A percentile compares a stretch with the other conserved stretches of the same genome.
These are phyloP conservation scores for Colletotrichum musae DNA, from an alignment of 2,329 filamentous ascomycete genomes.

Conservation along the genomic window DNA sequence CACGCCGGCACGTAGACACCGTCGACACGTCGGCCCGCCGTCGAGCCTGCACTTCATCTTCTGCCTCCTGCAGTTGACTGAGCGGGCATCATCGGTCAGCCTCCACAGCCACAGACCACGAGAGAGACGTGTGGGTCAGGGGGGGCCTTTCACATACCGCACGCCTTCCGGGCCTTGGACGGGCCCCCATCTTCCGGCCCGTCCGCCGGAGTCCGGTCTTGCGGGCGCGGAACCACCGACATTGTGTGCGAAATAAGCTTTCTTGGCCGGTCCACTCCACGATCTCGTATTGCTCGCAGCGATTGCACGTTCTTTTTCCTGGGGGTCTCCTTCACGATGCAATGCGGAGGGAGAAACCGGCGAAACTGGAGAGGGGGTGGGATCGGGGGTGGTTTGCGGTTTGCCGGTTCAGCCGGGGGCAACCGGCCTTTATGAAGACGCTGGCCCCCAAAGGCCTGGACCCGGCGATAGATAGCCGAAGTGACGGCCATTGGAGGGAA, in stretches of 20 bases:
- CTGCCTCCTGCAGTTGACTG: constrained; percentile 48
- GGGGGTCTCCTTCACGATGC: too few species aligned
- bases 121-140: neutral
- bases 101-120: constrained; percentile 11
- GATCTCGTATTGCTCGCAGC: neutral
- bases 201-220: constrained; percentile 17
- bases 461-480: constrained; percentile 28
- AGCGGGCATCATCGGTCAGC: constrained; percentile 18
- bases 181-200: constrained; percentile 32
- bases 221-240: neutral
- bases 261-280: constrained; percentile 7
- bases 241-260: neutral
- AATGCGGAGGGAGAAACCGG: neutral
- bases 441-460: constrained; percentile 20
- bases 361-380: constrained; percentile 27
- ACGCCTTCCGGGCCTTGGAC: constrained; percentile 50
- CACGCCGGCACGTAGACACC: constrained; percentile 52
- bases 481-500: constrained; percentile 33
- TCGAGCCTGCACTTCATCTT: constrained; percentile 57
- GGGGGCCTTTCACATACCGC: constrained; percentile 43
- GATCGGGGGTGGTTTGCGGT: constrained; percentile 11
- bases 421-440: constrained; percentile 29
- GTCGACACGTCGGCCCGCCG: constrained; percentile 50
- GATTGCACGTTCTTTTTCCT: neutral
- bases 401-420: constrained; percentile 39